phyloP scores from a whole-genome alignment of 1,284 basidiomycete species.

The Veloboletus limbatus region DNA sequence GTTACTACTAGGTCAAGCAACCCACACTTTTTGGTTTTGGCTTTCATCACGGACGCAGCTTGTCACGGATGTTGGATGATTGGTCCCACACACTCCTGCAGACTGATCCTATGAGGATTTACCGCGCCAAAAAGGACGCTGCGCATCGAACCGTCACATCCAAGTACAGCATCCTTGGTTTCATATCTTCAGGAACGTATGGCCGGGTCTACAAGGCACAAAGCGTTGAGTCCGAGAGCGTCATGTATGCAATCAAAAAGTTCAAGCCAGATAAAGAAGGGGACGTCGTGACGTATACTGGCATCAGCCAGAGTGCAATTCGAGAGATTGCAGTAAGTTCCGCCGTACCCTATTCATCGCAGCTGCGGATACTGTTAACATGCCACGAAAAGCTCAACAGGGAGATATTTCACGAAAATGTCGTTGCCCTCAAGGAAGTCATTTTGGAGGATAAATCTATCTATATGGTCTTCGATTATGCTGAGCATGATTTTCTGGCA shows the following conservation, averaged over 20 bases:
- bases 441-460: conserved; percentile 98
- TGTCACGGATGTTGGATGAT: conserved; percentile 34
- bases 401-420: conserved; percentile 91
- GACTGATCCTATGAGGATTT: conserved; percentile 80
- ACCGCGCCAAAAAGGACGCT: conserved; percentile 74
- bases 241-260: conserved; percentile 96
- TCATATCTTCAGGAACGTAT: conserved; percentile 97
- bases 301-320: conserved; percentile 96
- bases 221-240: conserved; percentile 62
- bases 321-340: conserved; percentile 87
- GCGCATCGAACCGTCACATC: conserved; percentile 66
- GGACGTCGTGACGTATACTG: conserved; percentile 90
- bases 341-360: background rate
- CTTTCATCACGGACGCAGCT: background rate
- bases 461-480: conserved; percentile 99
- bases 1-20: no score
- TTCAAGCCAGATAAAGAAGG: conserved; percentile 99
- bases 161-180: conserved; percentile 92
- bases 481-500: conserved; percentile 96
- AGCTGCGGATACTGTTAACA: background rate
- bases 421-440: conserved; percentile 90
- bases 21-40: background rate
- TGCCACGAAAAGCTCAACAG: conserved; percentile 71
- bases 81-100: conserved; percentile 42
- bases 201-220: conserved; percentile 97